Percentiles rank a stretch among this genome's conserved stretches.
phyloP scores from a whole-genome alignment of 306 rosid genomes.

The Crataegus laevigata region DNA sequence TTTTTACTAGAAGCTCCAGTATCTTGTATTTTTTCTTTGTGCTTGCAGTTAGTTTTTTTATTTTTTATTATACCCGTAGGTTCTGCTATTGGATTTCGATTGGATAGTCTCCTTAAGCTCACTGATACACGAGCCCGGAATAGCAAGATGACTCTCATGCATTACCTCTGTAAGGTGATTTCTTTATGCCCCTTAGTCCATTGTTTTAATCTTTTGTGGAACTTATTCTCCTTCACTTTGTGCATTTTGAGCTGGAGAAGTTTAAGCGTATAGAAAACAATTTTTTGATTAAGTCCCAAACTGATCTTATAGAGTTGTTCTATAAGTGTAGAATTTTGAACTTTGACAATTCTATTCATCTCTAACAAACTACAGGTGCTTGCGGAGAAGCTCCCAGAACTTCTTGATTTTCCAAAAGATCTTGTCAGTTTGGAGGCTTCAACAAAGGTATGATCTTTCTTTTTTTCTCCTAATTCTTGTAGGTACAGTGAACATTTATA shows the following conservation, averaged over 20 bases:
- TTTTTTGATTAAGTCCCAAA: neutral
- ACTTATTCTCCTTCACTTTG: neutral
- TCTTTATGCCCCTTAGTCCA: neutral
- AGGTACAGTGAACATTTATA: neutral
- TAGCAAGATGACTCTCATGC: conserved; percentile 98
- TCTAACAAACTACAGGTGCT: conserved; percentile 57
- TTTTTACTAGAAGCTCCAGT: neutral
- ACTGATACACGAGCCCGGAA: conserved; percentile 86
- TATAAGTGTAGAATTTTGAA: neutral
- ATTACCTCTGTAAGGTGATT: conserved; percentile 96
- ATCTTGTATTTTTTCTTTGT: conserved; percentile 5
- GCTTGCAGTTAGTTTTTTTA: conserved; percentile 10
- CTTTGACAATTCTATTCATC: neutral
- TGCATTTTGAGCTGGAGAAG: neutral
- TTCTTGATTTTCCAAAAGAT: conserved; percentile 72
- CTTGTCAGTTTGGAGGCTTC: conserved; percentile 70
- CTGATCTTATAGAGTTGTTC: neutral
- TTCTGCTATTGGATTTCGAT: conserved; percentile 94
- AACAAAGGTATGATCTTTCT: conserved; percentile 51
- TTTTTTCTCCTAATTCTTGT: neutral
- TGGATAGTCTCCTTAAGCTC: conserved; percentile 96
- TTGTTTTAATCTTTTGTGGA: neutral
- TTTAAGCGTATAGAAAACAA: neutral
- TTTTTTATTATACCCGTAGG: conserved; percentile 35
- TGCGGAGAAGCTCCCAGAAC: conserved; percentile 84